Evolutionary conservation across 345 rosid species (phyloP), one percentile per base, ranked within the genome.

Genomic region (Psidium guajava): DNA sequence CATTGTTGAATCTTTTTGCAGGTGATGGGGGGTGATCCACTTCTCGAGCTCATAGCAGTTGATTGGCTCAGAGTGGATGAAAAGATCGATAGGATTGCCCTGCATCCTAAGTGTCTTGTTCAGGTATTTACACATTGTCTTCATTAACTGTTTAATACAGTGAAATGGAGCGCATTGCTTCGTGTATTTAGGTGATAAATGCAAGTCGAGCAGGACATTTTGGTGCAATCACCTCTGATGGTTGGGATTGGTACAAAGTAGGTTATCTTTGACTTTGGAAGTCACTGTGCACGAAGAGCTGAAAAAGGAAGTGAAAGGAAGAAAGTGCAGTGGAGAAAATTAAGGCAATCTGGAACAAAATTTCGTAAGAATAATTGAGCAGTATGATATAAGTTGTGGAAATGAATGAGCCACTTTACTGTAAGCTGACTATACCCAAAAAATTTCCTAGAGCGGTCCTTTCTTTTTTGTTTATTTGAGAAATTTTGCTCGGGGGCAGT

Each of bases 21-120:
- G 99, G 94, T 96, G 84, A 90, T 89, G 93, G 99, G 98, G 84
- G 96, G 96, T 69, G 94, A 96, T 83, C 98, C 99, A 51, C 95
- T 97, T 90, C 98, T 97, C 85, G 91, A 92, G 88, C 96, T 97
- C 61, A 89, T 97, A 87, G 95, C 95, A 47, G 98, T 97, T 82
- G 98, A 97, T 87, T 97, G 99, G 99, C 87, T 96, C 51, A 95
- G 92, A 90, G 95, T 95, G 85, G 98, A 97, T 82, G 91, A 88
- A 87, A 87, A 93, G 28, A 84, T 90, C 32, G 98, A 94, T 84
- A 90, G 85, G 87, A 86, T 97, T 86, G 94, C 99, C 81, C 83
- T 93, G 89, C 98, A 95, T 93, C 96, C 98, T 22, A 93, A 87
- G 86, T 92, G 94, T 91, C 87, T 96, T 74, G 95, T 96, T 83